phyloP scores from a whole-genome alignment of 2,329 filamentous ascomycete genomes.

The Scedosporium dehoogii region DNA sequence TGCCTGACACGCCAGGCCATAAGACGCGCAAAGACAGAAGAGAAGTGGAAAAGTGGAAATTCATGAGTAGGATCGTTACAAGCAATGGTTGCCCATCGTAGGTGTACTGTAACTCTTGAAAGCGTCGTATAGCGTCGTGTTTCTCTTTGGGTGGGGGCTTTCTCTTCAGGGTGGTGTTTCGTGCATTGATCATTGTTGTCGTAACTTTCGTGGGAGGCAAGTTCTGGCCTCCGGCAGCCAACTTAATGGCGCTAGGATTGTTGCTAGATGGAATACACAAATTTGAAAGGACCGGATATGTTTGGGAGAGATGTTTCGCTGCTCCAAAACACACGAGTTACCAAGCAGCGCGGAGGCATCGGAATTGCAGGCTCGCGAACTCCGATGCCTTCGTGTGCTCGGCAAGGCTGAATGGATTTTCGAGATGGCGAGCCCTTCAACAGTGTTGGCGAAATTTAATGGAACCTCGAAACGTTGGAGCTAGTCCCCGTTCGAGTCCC shows the following conservation, averaged over 20 bases:
- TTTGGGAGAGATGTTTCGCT: background rate
- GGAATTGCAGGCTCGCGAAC: background rate
- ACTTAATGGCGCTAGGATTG: background rate
- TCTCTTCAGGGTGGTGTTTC: background rate
- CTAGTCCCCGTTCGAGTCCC: conserved; percentile 26
- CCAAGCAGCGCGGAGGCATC: background rate
- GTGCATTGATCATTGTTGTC: background rate
- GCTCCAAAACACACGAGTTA: background rate
- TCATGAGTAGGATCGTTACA: background rate
- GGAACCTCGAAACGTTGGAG: conserved; percentile 18
- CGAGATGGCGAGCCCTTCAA: background rate
- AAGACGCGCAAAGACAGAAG: background rate
- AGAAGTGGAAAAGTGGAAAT: background rate
- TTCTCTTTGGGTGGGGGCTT: background rate
- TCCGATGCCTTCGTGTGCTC: no score
- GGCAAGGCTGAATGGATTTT: background rate
- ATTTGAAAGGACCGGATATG: conserved; percentile 6
- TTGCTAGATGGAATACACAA: conserved; percentile 3
- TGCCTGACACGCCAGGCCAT: background rate
- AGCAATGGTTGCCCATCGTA: conserved; percentile 1
- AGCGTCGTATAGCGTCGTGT: background rate
- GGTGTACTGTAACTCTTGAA: conserved; percentile 3
- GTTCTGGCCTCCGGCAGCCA: background rate
- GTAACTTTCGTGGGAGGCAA: background rate
- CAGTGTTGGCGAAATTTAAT: conserved; percentile 2